Conservation (phyloP, 768 basidiomycete species). For the Amanita thiersii region DNA sequence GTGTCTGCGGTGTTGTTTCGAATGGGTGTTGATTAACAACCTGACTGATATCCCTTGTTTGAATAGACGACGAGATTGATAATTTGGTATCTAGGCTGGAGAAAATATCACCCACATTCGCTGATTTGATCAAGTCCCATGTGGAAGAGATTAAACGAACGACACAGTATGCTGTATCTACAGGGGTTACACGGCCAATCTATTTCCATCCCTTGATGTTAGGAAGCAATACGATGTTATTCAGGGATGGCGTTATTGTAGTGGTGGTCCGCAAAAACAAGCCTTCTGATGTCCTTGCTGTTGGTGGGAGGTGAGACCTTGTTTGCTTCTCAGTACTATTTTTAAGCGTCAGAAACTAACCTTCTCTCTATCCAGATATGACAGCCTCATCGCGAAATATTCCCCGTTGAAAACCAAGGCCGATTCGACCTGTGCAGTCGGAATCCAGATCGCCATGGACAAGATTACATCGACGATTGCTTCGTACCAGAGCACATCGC, state of each 20-base stretch:
- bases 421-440: constrained; percentile 58
- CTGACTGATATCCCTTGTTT: neutral
- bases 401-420: constrained; percentile 44
- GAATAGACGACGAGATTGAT: constrained; percentile 56
- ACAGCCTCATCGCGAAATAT: constrained; percentile 57
- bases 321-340: neutral
- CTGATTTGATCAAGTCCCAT: constrained; percentile 36
- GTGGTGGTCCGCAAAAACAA: constrained; percentile 67
- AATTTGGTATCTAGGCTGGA: constrained; percentile 47
- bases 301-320: constrained; percentile 62
- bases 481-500: constrained; percentile 58
- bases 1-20: constrained; percentile 10
- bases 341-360: constrained; percentile 1
- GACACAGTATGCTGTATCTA: constrained; percentile 46
- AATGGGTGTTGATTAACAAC: neutral
- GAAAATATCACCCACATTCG: constrained; percentile 47
- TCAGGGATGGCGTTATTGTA: constrained; percentile 68
- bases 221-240: constrained; percentile 52
- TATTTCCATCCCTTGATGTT: constrained; percentile 71
- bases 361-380: constrained; percentile 42
- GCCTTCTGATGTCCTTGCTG: constrained; percentile 62
- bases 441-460: constrained; percentile 70
- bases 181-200: constrained; percentile 58
- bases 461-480: constrained; percentile 68
- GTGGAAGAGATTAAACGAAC: constrained; percentile 59